Evolutionary conservation across 2,329 filamentous ascomycete species (phyloP).

Genomic region (Monilinia polystroma): DNA sequence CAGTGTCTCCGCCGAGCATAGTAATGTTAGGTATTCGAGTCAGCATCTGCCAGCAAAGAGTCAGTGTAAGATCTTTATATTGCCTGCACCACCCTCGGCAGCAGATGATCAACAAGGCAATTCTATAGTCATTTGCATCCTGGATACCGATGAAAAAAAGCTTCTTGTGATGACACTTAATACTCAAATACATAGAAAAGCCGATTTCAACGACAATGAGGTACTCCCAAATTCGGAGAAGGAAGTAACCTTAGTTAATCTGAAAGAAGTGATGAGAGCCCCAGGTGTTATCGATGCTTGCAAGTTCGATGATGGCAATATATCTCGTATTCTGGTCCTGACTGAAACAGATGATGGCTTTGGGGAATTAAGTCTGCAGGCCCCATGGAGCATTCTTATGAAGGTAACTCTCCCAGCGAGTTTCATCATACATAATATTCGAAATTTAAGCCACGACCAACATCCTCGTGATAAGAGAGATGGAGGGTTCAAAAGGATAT

Average conservation of each 20-base stretch:
- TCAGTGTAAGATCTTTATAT: constrained; percentile 65
- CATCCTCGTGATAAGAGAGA: constrained; percentile 55
- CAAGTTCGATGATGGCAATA: constrained; percentile 64
- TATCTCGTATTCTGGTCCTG: constrained; percentile 68
- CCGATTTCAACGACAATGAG: constrained; percentile 25
- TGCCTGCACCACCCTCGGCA: constrained; percentile 58
- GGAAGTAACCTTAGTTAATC: constrained; percentile 36
- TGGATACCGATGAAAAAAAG: constrained; percentile 66
- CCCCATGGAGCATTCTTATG: constrained; percentile 71
- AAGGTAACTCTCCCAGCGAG: constrained; percentile 60
- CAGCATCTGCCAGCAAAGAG: constrained; percentile 52
- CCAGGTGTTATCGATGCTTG: constrained; percentile 72
- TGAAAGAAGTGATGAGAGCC: constrained; percentile 45
- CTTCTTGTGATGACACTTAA: constrained; percentile 66
- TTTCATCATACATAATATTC: constrained; percentile 58
- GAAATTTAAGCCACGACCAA: constrained; percentile 57
- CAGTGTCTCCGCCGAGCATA: constrained; percentile 61
- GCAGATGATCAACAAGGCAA: constrained; percentile 54
- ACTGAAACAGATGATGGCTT: constrained; percentile 63
- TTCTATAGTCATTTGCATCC: constrained; percentile 65
- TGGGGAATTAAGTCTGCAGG: constrained; percentile 68
- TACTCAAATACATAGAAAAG: constrained; percentile 42
- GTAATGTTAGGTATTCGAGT: constrained; percentile 59
- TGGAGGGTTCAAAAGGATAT: constrained; percentile 46
- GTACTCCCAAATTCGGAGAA: constrained; percentile 37